Evolutionary conservation across 495 filamentous ascomycete genomes (phyloP).

Genomic region (Talaromyces wortmannii): DNA sequence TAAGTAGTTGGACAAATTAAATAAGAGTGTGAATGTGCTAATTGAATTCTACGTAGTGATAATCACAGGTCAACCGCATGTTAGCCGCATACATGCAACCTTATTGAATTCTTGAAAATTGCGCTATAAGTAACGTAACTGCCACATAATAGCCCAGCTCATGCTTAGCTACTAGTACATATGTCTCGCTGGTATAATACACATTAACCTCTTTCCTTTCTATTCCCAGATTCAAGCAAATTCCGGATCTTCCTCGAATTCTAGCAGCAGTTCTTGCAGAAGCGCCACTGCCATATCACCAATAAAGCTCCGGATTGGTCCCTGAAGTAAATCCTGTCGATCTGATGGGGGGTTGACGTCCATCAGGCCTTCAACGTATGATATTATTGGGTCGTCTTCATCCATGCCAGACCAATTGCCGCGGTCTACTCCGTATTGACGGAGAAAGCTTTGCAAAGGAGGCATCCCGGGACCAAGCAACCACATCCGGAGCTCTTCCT

Average conservation of each 20-base stretch:
- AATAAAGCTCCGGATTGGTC: constrained; percentile 24
- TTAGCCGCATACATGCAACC: too few relatives aligned
- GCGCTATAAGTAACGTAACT: too few relatives aligned
- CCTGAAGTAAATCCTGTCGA: constrained; percentile 21
- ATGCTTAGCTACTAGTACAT: too few relatives aligned
- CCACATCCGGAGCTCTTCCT: constrained; percentile 29
- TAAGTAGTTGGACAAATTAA: too few relatives aligned
- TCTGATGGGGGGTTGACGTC: constrained; percentile 18
- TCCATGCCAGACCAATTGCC: constrained; percentile 37
- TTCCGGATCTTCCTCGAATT: background rate
- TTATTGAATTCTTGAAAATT: too few relatives aligned
- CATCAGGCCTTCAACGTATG: constrained; percentile 30
- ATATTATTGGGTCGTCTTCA: constrained; percentile 26
- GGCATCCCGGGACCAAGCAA: constrained; percentile 28
- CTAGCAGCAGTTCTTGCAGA: constrained; percentile 26
- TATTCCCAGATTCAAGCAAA: background rate
- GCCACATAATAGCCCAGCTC: too few relatives aligned
- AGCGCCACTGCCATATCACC: constrained; percentile 34
- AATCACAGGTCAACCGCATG: too few relatives aligned
- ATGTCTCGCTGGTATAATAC: too few relatives aligned
- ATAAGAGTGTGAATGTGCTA: too few relatives aligned
- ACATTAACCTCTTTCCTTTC: background rate
- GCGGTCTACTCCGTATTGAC: constrained; percentile 35
- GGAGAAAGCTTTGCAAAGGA: constrained; percentile 27
- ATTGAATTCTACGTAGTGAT: too few relatives aligned